Evolutionary conservation across 768 basidiomycete species (phyloP), one percentile per base, ranked within the genome.

Genomic region (Psilocybe sp.): DNA sequence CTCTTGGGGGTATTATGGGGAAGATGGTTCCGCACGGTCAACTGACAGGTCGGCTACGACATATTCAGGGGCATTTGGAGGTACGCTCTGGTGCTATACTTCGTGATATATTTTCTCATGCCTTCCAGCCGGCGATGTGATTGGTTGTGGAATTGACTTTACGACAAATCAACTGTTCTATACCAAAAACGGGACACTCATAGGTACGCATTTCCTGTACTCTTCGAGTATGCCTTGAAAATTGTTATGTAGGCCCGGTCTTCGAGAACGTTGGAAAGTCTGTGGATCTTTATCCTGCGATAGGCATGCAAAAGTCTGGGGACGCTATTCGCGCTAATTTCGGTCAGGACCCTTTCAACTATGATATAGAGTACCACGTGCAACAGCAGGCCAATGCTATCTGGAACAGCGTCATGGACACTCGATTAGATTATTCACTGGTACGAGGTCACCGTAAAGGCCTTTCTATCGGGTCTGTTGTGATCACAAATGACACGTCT

Each of bases 111-210:
- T 47, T 32, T 53, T 51, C 35, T 51, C 41, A 46, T 54, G 44
- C 50, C 41, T 51, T 51, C 9, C 58, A 95, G 93, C 84, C 39
- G 89, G 87, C 7, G 96, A 99, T 64, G 70, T 86, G 19, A 78
- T 99, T 51, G 96, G 96, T 10, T 96, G 93, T 60, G 96, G 96
- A 1, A 78, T 98, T 51, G 92, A 98, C 67, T 97, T 93, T 62
- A 85, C 84, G 39, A 81, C 79, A 15, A 78, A 89, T 50, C 76
- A 78, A 48, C 85, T 84, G 0, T 97, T 98, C 68, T 97, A 87
- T 64, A 97, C 94, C 28, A 93, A 89, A 72, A 96, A 96, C 51
- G 90, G 92, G 11, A 66, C 73, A 13, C 74, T 84, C 54, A 74
- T 92, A 40, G 85, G 89, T 87, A 62, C 42, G 50, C 46, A 14